These are phyloP conservation scores for Cucurbita pepo DNA, from an alignment of 306 rosid species.

Conservation along the genomic window DNA sequence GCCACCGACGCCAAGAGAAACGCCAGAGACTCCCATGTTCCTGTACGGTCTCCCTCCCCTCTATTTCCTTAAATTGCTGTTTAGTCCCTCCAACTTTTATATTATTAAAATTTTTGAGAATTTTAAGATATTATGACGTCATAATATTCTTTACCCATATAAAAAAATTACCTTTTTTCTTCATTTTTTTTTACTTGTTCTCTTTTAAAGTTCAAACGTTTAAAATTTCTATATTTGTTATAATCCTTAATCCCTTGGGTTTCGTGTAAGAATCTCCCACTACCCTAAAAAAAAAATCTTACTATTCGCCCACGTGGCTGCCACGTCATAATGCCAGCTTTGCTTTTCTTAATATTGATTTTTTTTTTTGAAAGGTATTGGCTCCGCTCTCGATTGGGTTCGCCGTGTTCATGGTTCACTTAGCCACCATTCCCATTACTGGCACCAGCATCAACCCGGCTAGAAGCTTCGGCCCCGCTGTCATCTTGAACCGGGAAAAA, in stretches of 20 bases:
- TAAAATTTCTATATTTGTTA: neutral
- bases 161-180: neutral
- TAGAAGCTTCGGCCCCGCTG: constrained; percentile 60
- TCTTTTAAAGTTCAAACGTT: neutral
- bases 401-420: constrained; percentile 65
- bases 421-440: constrained; percentile 60
- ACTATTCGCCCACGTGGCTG: neutral
- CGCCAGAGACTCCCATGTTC: constrained; percentile 62
- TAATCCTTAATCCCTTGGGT: neutral
- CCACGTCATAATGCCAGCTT: neutral
- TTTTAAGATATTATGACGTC: neutral
- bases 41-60: constrained; percentile 16
- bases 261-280: neutral
- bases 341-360: neutral
- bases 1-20: constrained; percentile 57
- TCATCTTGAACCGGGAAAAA: constrained; percentile 23
- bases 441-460: constrained; percentile 66
- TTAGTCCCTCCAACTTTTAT: too few species aligned
- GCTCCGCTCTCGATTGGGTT: constrained; percentile 69
- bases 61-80: too few species aligned
- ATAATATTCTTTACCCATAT: neutral
- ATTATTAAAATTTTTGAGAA: too few species aligned
- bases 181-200: neutral
- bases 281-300: too few species aligned
- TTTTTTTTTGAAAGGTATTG: constrained; percentile 18